phyloP scores from a whole-genome alignment of 805 yeast genomes.

The Pichia nanzhaoensis region DNA sequence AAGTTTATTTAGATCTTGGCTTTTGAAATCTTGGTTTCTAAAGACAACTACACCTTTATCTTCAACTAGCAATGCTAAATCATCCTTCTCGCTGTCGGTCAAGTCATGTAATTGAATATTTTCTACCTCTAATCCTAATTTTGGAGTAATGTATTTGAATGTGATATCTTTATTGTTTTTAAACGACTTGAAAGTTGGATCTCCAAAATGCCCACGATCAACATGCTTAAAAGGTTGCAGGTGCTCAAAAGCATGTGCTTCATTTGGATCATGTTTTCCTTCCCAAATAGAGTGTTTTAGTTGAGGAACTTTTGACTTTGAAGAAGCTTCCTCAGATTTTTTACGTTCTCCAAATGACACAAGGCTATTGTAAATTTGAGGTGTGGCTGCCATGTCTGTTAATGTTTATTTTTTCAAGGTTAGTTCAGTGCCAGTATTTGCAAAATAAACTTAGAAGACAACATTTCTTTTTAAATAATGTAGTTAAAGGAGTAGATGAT shows the following conservation, averaged over 20 bases:
- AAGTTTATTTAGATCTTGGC: conserved; percentile 42
- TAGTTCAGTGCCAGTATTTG: too few species aligned
- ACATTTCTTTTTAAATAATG: too few species aligned
- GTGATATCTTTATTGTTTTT: conserved; percentile 29
- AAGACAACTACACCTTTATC: conserved; percentile 64
- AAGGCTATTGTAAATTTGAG: too few species aligned
- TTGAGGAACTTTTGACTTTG: too few species aligned
- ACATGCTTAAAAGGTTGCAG: conserved; percentile 23
- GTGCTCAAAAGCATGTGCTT: conserved; percentile 23
- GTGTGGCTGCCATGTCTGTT: too few species aligned
- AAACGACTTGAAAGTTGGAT: conserved; percentile 46
- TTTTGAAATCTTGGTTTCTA: conserved; percentile 59
- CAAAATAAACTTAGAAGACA: too few species aligned
- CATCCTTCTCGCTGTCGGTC: conserved; percentile 52
- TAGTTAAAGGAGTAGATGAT: too few species aligned
- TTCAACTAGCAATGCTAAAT: conserved; percentile 61
- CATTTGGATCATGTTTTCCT: too few species aligned
- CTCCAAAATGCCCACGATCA: conserved; percentile 61
- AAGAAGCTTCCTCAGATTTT: too few species aligned
- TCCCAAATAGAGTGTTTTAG: too few species aligned
- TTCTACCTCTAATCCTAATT: conserved; percentile 37
- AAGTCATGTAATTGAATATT: conserved; percentile 56
- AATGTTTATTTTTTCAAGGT: too few species aligned
- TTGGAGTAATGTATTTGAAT: conserved; percentile 48
- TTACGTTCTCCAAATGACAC: too few species aligned